A percentile compares a stretch with the other conserved stretches of the same genome.
phyloP scores from a whole-genome alignment of 2,329 filamentous ascomycete species.

The Cucurbitaria berberidis region DNA sequence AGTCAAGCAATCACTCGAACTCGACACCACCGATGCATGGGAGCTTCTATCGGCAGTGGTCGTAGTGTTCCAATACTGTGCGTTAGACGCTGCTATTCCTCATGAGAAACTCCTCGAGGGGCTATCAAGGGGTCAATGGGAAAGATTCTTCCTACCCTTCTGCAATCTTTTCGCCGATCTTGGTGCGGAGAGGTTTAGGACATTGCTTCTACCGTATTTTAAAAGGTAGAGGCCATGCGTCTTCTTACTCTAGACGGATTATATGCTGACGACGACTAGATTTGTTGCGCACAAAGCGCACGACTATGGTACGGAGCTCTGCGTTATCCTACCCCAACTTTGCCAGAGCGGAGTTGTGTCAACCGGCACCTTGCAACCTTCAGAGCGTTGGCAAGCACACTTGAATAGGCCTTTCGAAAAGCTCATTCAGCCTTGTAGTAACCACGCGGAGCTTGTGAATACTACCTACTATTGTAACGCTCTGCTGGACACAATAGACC shows the following conservation, averaged over 20 bases:
- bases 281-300: constrained; percentile 66
- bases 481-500: constrained; percentile 32
- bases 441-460: constrained; percentile 12
- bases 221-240: constrained; percentile 67
- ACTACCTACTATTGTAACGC: constrained; percentile 39
- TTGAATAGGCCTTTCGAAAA: constrained; percentile 73
- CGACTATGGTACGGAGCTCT: constrained; percentile 38
- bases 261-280: constrained; percentile 52
- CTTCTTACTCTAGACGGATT: background rate
- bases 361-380: constrained; percentile 24
- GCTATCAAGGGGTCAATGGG: constrained; percentile 69
- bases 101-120: constrained; percentile 69
- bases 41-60: constrained; percentile 58
- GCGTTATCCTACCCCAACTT: constrained; percentile 38
- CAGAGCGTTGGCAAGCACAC: constrained; percentile 37
- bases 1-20: constrained; percentile 46
- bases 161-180: constrained; percentile 81
- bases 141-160: constrained; percentile 80
- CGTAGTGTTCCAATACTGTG: constrained; percentile 75
- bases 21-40: constrained; percentile 25
- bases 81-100: constrained; percentile 79
- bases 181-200: constrained; percentile 74
- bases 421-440: constrained; percentile 40
- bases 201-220: constrained; percentile 79
- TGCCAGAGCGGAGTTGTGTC: constrained; percentile 29